Evolutionary conservation across 2,329 filamentous ascomycete genomes (phyloP), one percentile per base, ranked within the genome.

Genomic region (Tricladium varicosporioides): DNA sequence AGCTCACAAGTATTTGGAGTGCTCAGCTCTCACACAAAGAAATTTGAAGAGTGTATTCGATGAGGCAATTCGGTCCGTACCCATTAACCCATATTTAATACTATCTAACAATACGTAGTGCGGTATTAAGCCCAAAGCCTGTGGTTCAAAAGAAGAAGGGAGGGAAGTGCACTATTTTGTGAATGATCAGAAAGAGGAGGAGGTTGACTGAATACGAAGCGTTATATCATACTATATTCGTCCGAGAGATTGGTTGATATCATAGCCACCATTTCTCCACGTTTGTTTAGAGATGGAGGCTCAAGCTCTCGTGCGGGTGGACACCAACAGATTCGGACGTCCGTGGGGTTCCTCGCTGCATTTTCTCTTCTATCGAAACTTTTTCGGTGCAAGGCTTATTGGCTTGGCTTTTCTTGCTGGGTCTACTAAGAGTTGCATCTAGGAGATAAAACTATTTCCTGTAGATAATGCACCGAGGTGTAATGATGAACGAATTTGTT

Each of bases 41-140:
- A 97, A 97, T 75, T 76, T 99, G 67, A 99, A 99, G 86, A 96
- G 91, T 69, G 94, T 99, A 49, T 99, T 99, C 72, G 94, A 99
- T 71, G 93, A 97, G 77, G 94, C 94, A 33, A 99, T 99, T 72
- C 88, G 94, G 94, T 97, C 78, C 67, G 87, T 76, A 42, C 7
- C 48, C 40, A 33, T 53, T 46, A 15, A 4, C 16, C 15, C 16
- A 31, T 47, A 19, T 13, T 2, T 33, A 14, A 14, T 44, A 48
- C 59, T 50, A 56, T 44, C 43, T 52, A 54, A 65, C 61, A 70
- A 55, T 61, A 59, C 48, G 13, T 67, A 91, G 87, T 68, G 87
- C 87, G 61, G 87, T 91, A 49, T 77, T 91, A 60, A 89, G 86
- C 75, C 87, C 88, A 57, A 78, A 83, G 66, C 84, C 84, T 16